Base-by-base conservation (phyloP, 1,284 basidiomycete genomes). In the Ganoderma meredithae region DNA sequence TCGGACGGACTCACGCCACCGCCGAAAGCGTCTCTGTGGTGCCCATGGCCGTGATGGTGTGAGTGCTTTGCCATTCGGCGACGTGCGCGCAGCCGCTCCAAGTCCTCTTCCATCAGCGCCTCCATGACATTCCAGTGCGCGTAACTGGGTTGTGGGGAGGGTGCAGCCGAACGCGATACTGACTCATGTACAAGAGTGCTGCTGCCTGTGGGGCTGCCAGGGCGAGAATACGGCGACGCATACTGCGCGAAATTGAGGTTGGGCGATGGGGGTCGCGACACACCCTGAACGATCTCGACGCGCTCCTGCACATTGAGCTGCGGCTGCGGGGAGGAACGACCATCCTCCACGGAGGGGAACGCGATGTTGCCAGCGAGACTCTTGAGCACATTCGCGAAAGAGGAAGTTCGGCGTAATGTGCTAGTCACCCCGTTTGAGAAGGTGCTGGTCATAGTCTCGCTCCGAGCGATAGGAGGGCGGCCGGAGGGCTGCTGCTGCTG, bases 31-130 rank as follows among this genome's bases (percentile, higher is more conserved):
- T 71, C 69, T 10, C 60, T 49, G 31, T 73, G 67, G 8, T 65
- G 63, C 12, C 63, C 27, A 60, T 76, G 73, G 39, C 75, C 73
- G 40, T 74, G 72, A 25, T 67, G 74, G 62, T 82, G 80, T 22
- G 80, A 79, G 33, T 83, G 80, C 22, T 59, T 60, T n/a, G 64
- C 67, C 25, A 78, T 73, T 60, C 88, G 83, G 63, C 94, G 82
- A 36, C 95, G 85, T 19, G 92, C 90, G 27, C 91, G 82, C 44
- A 97, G 76, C 9, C 95, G 86, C 71, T 96, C 93, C 92, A 95
- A 93, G 76, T 97, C 95, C 76, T 97, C 95, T 74, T 95, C 94
- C 76, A 95, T 93, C 25, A 97, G 82, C 0, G 94, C 93, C 71
- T 95, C 92, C 81, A 97, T 91, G 3, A 96, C 58, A 71, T 93